Conservation (phyloP, 139 green algal species). For the Tetradesmus lagerheimii region DNA sequence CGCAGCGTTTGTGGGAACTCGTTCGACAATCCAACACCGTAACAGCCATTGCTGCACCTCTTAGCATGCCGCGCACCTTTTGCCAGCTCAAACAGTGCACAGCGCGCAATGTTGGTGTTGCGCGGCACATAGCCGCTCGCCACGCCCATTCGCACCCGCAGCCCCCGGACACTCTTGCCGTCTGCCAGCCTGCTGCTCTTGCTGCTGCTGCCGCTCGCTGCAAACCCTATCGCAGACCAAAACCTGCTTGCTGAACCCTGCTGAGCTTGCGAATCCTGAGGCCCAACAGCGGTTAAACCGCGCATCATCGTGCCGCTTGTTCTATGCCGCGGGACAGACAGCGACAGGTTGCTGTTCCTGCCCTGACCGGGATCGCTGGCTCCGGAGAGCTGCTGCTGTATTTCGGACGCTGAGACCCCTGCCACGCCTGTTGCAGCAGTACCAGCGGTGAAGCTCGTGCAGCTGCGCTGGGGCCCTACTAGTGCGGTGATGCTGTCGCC, state of each 20-base stretch:
- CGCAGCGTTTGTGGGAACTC: no score
- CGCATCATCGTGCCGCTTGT: neutral
- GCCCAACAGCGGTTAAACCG: neutral
- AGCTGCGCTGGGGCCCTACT: neutral
- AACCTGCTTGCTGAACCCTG: slow-evolving; percentile 12
- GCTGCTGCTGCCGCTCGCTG: neutral
- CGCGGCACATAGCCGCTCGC: slow-evolving; percentile 19
- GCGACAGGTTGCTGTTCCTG: neutral
- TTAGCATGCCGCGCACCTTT: slow-evolving; percentile 29
- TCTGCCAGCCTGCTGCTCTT: slow-evolving; percentile 14
- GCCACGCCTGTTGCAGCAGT: neutral
- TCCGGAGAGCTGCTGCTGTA: neutral
- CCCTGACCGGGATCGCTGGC: neutral
- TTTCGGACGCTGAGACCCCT: neutral
- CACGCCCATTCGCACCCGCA: slow-evolving; percentile 38
- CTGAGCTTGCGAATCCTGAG: neutral
- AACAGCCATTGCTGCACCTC: no score
- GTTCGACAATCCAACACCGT: no score
- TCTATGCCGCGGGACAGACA: neutral
- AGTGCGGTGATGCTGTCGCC: neutral
- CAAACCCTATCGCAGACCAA: slow-evolving; percentile 12
- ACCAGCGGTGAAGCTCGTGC: neutral
- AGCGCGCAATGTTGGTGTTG: slow-evolving; percentile 10
- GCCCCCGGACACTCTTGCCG: neutral
- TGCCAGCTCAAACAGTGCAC: slow-evolving; percentile 35